Evolutionary conservation across 768 basidiomycete species (phyloP).

Genomic region (Leucosporidium yakuticum): DNA sequence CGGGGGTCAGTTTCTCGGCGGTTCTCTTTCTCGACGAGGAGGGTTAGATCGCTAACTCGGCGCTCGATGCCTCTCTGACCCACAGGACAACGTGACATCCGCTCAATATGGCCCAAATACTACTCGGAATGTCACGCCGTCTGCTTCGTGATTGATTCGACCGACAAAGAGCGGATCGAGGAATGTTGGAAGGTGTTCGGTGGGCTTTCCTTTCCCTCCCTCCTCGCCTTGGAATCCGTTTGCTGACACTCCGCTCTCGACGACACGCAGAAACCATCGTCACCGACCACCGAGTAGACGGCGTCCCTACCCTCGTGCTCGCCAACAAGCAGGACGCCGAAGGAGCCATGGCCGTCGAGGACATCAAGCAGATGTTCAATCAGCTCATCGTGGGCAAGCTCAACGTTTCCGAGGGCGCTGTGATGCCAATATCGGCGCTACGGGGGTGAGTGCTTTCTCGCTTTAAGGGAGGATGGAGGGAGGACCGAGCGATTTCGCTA

Average conservation of each 20-base stretch:
- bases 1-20: constrained; percentile 47
- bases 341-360: constrained; percentile 71
- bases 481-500: not conserved
- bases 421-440: constrained; percentile 83
- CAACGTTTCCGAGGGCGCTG: constrained; percentile 37
- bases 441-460: constrained; percentile 62
- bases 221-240: not conserved
- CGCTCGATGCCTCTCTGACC: not conserved
- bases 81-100: constrained; percentile 80
- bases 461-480: not conserved
- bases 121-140: constrained; percentile 97
- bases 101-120: constrained; percentile 89
- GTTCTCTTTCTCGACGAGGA: no score
- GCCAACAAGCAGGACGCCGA: constrained; percentile 95
- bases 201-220: constrained; percentile 46
- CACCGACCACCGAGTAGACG: constrained; percentile 79
- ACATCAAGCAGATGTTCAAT: constrained; percentile 65
- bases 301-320: constrained; percentile 79
- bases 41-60: not conserved
- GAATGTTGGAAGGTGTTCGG: constrained; percentile 99
- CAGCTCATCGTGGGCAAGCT: constrained; percentile 41
- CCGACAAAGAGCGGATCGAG: constrained; percentile 73
- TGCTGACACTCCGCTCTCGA: no score
- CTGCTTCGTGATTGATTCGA: constrained; percentile 88
- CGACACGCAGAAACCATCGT: constrained; percentile 66